Evolutionary conservation across 2,329 filamentous ascomycete genomes (phyloP).

Genomic region (Colletotrichum chrysophilum): DNA sequence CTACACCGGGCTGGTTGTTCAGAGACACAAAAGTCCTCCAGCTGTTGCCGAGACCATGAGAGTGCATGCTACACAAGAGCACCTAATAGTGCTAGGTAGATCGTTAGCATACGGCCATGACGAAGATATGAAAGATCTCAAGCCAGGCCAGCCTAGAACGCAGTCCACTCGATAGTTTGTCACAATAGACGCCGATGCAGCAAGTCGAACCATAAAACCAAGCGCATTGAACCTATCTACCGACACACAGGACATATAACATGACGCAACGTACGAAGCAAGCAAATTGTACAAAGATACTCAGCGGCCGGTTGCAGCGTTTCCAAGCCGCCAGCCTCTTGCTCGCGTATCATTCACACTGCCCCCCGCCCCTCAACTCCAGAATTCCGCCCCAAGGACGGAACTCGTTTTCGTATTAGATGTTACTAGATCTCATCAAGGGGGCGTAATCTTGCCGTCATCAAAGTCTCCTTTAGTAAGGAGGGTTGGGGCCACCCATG

Average conservation of each 20-base stretch:
- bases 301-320: background rate
- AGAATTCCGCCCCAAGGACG: conserved; percentile 3
- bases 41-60: background rate
- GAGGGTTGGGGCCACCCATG: conserved; percentile 49
- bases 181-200: background rate
- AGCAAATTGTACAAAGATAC: conserved; percentile 20
- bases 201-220: conserved; percentile 2
- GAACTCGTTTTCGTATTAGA: conserved; percentile 20
- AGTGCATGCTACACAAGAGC: background rate
- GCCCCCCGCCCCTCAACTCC: conserved; percentile 21
- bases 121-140: background rate
- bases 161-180: background rate
- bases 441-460: conserved; percentile 15
- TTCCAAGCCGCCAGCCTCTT: conserved; percentile 9
- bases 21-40: background rate
- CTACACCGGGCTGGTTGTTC: background rate
- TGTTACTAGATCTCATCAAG: conserved; percentile 21
- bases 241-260: conserved; percentile 19
- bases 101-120: background rate
- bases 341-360: conserved; percentile 19
- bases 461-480: conserved; percentile 44
- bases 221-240: conserved; percentile 22
- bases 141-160: background rate
- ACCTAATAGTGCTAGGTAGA: background rate
- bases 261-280: conserved; percentile 20